A percentile compares a stretch with the other conserved stretches of the same genome.
These are phyloP conservation scores for Trypanosoma avium DNA, from an alignment of 208 protist species.

Conservation along the genomic window DNA sequence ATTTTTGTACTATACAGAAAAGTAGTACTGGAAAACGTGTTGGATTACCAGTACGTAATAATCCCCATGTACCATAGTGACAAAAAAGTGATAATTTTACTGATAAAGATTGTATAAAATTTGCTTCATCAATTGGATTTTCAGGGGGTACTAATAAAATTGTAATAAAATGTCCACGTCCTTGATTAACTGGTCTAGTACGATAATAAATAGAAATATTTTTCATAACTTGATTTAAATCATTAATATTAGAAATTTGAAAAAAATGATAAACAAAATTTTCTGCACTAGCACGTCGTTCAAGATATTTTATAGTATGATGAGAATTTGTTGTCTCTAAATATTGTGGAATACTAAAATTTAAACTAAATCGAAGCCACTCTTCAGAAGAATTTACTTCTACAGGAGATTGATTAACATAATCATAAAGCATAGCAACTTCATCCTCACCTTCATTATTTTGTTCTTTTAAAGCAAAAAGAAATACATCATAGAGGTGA, in stretches of 20 bases:
- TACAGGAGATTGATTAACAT: not conserved
- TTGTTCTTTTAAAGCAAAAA: slow-evolving; percentile 26
- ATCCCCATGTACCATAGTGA: slow-evolving; percentile 16
- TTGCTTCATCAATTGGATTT: not conserved
- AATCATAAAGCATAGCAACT: slow-evolving; percentile 8
- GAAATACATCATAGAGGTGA: slow-evolving; percentile 25
- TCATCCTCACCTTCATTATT: slow-evolving; percentile 9
- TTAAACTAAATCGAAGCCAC: not conserved
- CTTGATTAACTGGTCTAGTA: not conserved
- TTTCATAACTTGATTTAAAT: slow-evolving; percentile 19
- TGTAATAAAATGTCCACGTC: slow-evolving; percentile 24
- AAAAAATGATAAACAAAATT: slow-evolving; percentile 19
- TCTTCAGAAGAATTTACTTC: slow-evolving; percentile 13
- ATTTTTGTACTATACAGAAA: not conserved
- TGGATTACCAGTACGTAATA: not conserved
- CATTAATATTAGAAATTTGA: slow-evolving; percentile 3
- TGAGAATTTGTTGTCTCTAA: not conserved
- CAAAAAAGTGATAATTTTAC: slow-evolving; percentile 4
- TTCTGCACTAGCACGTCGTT: not conserved
- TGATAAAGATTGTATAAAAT: slow-evolving; percentile 12
- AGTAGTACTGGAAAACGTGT: slow-evolving; percentile 18
- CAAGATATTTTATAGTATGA: slow-evolving; percentile 8
- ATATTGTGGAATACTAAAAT: slow-evolving; percentile 6
- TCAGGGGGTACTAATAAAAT: slow-evolving; percentile 7
- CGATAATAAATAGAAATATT: slow-evolving; percentile 18